Base-by-base conservation (phyloP, 2,329 filamentous ascomycete genomes). In the Ilyonectria destructans region DNA sequence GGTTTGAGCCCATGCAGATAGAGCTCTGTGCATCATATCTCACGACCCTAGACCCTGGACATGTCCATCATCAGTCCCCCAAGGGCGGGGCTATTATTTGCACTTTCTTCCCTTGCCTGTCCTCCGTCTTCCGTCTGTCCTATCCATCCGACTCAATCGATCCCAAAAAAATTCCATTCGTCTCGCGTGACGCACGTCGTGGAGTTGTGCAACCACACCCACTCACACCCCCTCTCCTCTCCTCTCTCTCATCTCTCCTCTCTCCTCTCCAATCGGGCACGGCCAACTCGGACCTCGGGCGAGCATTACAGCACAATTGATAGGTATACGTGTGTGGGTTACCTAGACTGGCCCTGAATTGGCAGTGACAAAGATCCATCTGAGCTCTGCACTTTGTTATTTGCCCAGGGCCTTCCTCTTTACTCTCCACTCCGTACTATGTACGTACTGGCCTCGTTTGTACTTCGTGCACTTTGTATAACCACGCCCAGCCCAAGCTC, bases 141-240 rank as follows among this genome's bases (percentile, higher is more conserved):
- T 40, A 26, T 49, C 46, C 46, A 17, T 49, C 12, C 46, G 23
- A 49, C 46, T 49, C 46, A 29, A 43, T 43, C 23, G 12, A 49
- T 26, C 46, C 5, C 7, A 49, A 5, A 29, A 51, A 29, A 52
- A 52, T 12, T 15, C 17, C 26, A 52, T 21, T 15, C 29, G 9
- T 19, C 51, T 54, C 51, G 51, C 51, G 51, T 54, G 31, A 54
- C 51, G 51, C 51, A 54, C 51, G 51, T 23, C 51, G 35, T 19
- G 9, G 15, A 54, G 10, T 33, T 54, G 51, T 54, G 33, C 29
- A 31, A 54, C 51, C 51, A 54, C 51, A 54, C 51, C 31, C 29
- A 23, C 51, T 7, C 48, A 51, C 26, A 19, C 29, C 49, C 23
- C 21, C 13, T 9, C 48, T 1, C 23, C 23, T 9, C 19, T 12